A percentile compares a stretch with the other conserved stretches of the same genome.
Conservation (phyloP, 1,284 basidiomycete species). For the Takashimella tepidaria region DNA sequence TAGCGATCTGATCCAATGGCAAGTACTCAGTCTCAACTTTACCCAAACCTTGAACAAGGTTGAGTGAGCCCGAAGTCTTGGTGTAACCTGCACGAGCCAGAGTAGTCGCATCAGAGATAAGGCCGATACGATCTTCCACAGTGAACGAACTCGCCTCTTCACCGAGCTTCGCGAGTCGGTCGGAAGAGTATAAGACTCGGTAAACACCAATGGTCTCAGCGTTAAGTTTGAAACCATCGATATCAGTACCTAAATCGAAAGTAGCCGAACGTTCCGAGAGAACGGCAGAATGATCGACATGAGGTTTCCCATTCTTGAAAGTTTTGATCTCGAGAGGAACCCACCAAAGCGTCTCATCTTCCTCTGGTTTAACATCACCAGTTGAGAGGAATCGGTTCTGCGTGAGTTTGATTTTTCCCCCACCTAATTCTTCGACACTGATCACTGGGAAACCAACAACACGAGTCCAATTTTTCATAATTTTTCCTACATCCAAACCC, state of each 20-base stretch:
- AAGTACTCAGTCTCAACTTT: conserved; percentile 62
- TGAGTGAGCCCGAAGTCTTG: conserved; percentile 70
- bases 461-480: conserved; percentile 91
- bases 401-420: conserved; percentile 63
- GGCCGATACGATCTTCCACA: conserved; percentile 78
- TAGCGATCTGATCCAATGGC: conserved; percentile 42
- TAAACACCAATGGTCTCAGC: conserved; percentile 81
- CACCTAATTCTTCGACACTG: conserved; percentile 70
- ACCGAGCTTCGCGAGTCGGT: conserved; percentile 73
- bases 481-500: conserved; percentile 66
- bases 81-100: conserved; percentile 74
- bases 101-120: conserved; percentile 74
- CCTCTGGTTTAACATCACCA: conserved; percentile 68
- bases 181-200: conserved; percentile 80
- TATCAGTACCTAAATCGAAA: conserved; percentile 64
- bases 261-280: conserved; percentile 66
- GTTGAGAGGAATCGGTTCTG: conserved; percentile 93
- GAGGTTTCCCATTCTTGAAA: conserved; percentile 57
- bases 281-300: conserved; percentile 61
- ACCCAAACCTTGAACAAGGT: conserved; percentile 62
- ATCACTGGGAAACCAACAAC: conserved; percentile 87
- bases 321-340: conserved; percentile 76
- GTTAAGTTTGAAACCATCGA: conserved; percentile 79
- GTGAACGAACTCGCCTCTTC: conserved; percentile 73
- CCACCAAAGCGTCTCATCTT: conserved; percentile 86